Base-by-base conservation (phyloP, 176 grass and related monocot genomes). In the Carex myosuroides region DNA sequence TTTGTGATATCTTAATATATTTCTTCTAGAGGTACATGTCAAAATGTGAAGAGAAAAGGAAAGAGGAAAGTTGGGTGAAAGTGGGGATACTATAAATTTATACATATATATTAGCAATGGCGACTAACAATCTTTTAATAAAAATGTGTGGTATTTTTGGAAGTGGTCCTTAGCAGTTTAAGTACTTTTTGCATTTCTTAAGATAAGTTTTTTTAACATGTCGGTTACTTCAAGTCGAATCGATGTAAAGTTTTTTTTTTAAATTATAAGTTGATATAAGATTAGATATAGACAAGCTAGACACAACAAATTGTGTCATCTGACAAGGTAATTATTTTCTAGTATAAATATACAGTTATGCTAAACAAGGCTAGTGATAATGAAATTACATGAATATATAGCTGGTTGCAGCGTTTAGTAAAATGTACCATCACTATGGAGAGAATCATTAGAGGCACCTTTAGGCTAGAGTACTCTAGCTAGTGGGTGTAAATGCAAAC, bases 41-140 rank as follows among this genome's bases (percentile, higher is more conserved):
- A 83, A 83, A 24, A 83, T 65, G 39, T 65, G 62, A 83, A 82
- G 63, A 13, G 16, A 64, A 52, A 83, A 16, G 53, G 18, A 56
- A 82, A 56, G 70, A 29, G 32, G 17, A 62, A 86, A 80, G 84
- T 70, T 68, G 52, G 54, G 84, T 85, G 71, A 52, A 85, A 52
- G 69, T 29, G 84, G 37, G 44, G 80, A 83, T 50, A 54, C 80
- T 67, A 55, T 50, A 82, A 50, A 65, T 66, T 42, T 59, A 79
- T 60, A 65, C 52, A 42, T 59, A 80, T 60, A 26, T 50, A n/a
- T 68, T 68, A 33, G 46, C 30, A 83, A 68, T 83, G 60, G 14
- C 62, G 3, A 68, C 37, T 83, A 83, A 66, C 37, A 83, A 30
- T 56, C 50, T 30, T 56, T 56, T 6, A 77, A 55, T 56, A 33